Conservation (phyloP, 768 basidiomycete species). For the Tulasnella sp. region DNA sequence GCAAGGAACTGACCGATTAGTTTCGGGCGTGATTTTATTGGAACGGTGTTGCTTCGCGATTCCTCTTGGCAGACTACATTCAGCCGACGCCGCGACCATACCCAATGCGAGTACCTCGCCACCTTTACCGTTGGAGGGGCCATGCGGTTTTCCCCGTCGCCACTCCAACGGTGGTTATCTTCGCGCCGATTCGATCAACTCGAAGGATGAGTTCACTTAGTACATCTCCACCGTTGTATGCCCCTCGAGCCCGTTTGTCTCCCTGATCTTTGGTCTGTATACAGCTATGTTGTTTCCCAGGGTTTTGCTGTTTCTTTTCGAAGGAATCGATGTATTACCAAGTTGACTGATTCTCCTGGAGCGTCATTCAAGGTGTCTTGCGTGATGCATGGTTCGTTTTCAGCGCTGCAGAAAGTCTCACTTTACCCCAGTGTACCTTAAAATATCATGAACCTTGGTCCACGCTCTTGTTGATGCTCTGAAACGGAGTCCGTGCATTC, state of each 20-base stretch:
- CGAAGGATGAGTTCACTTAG: constrained; percentile 19
- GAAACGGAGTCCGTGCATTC: not conserved
- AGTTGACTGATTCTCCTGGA: not conserved
- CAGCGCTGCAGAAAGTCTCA: too few species aligned
- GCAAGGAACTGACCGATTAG: too few species aligned
- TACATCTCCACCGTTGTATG: too few species aligned
- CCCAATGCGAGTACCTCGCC: constrained; percentile 13
- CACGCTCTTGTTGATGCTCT: too few species aligned
- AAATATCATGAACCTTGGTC: too few species aligned
- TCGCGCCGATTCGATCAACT: not conserved
- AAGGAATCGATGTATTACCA: not conserved
- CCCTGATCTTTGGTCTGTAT: too few species aligned
- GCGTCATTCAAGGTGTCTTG: too few species aligned
- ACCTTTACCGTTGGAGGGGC: constrained; percentile 14
- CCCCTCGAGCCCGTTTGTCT: too few species aligned
- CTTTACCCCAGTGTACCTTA: too few species aligned
- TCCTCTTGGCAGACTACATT: constrained; percentile 17
- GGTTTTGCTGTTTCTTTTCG: not conserved
- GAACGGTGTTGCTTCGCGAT: not conserved
- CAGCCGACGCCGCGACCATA: constrained; percentile 33
- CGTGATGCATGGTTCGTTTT: too few species aligned
- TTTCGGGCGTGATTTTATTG: not conserved
- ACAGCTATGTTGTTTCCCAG: too few species aligned
- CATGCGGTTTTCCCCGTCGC: not conserved
- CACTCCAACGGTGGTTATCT: constrained; percentile 21